These are phyloP conservation scores for Chlamydomonas applanata DNA, from an alignment of 139 green algal genomes.

Conservation along the genomic window DNA sequence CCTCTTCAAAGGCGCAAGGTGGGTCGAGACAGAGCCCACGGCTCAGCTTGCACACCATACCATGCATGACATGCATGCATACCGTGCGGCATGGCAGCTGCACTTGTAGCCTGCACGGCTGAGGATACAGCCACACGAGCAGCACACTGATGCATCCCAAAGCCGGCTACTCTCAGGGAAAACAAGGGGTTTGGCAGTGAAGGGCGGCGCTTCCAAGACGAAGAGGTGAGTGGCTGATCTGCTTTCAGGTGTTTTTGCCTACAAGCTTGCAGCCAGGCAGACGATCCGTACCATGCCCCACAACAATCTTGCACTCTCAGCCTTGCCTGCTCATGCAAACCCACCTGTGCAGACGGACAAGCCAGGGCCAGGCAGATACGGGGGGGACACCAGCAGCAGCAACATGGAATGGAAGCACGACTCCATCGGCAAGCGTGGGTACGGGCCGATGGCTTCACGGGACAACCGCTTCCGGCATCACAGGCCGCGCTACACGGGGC, in stretches of 20 bases:
- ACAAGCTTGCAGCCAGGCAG: too few species aligned
- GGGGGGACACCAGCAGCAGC: neutral
- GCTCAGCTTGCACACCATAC: neutral
- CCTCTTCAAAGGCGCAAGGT: constrained; percentile 23
- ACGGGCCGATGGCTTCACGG: neutral
- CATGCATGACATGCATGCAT: neutral
- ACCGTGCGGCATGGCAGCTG: neutral
- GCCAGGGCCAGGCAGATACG: constrained; percentile 19
- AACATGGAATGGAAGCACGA: constrained; percentile 3
- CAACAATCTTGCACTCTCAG: too few species aligned
- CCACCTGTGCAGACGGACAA: too few species aligned
- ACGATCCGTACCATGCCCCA: too few species aligned
- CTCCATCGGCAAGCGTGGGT: constrained; percentile 1
- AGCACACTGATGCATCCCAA: neutral
- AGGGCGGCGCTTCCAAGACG: constrained; percentile 6
- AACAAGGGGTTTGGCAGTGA: constrained; percentile 23
- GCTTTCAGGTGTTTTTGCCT: too few species aligned
- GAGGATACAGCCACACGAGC: neutral
- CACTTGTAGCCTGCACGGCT: neutral
- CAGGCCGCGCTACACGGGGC: constrained; percentile 2
- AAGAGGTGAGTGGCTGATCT: too few species aligned
- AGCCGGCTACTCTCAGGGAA: constrained; percentile 9
- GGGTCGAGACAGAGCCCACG: too few species aligned
- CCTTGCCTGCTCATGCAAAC: too few species aligned
- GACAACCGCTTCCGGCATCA: neutral